Evolutionary conservation across 208 protist genomes (phyloP).

Genomic region (Herpetomonas tarakana): DNA sequence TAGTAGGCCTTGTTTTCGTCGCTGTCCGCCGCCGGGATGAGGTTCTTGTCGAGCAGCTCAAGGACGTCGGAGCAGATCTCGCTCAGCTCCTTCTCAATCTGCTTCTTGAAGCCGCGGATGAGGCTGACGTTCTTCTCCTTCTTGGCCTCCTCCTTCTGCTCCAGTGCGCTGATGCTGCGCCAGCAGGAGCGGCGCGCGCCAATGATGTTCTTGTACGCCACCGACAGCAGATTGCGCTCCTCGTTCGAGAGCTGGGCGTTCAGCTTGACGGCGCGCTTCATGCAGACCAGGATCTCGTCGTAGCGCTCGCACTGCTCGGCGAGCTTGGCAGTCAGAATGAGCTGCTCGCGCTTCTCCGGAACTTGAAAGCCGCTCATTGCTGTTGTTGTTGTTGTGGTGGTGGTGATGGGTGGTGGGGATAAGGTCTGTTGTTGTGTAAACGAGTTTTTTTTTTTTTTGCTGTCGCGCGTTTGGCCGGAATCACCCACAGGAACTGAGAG

Average conservation of each 20-base stretch:
- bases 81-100: slow-evolving; percentile 97
- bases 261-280: slow-evolving; percentile 96
- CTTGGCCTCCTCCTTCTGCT: slow-evolving; percentile 94
- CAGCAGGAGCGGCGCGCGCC: slow-evolving; percentile 98
- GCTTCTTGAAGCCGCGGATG: slow-evolving; percentile 95
- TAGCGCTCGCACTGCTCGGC: slow-evolving; percentile 99
- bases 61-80: slow-evolving; percentile 97
- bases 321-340: slow-evolving; percentile 96
- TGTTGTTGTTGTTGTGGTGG: slow-evolving; percentile 14
- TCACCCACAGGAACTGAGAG: no score
- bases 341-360: slow-evolving; percentile 91
- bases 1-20: slow-evolving; percentile 91
- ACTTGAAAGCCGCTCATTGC: slow-evolving; percentile 57
- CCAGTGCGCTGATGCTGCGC: slow-evolving; percentile 97
- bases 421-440: slow-evolving; percentile 3
- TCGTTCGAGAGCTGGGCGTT: slow-evolving; percentile 96
- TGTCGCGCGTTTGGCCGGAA: no score
- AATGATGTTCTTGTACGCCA: slow-evolving; percentile 99
- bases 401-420: not conserved
- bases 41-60: slow-evolving; percentile 93
- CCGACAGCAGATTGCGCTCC: slow-evolving; percentile 99
- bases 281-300: slow-evolving; percentile 98
- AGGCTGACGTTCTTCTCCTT: slow-evolving; percentile 90
- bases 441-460: slow-evolving; percentile 11
- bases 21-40: slow-evolving; percentile 91